These are phyloP conservation scores for Xylaria sp. DNA, from an alignment of 495 filamentous ascomycete genomes.

Conservation along the genomic window DNA sequence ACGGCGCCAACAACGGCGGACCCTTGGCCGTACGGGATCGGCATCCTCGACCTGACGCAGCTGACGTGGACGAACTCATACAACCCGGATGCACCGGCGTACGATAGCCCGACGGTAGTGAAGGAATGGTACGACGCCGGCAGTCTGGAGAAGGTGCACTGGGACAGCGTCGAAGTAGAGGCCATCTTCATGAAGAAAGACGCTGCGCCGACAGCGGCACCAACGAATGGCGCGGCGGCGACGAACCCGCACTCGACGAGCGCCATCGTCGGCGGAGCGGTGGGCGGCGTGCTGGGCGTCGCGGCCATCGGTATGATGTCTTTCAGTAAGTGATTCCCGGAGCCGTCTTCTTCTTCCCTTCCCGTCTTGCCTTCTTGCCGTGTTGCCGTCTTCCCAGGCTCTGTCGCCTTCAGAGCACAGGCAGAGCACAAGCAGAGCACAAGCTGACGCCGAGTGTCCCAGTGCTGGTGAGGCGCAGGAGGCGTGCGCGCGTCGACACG, in stretches of 20 bases:
- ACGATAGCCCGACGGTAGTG: slow-evolving; percentile 41
- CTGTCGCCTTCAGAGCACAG: no score
- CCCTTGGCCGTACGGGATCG: slow-evolving; percentile 49
- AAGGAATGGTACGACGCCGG: slow-evolving; percentile 43
- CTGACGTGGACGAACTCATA: slow-evolving; percentile 48
- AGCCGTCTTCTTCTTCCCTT: no score
- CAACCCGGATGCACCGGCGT: slow-evolving; percentile 45
- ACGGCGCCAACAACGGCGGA: slow-evolving; percentile 40
- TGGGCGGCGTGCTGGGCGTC: slow-evolving; percentile 33
- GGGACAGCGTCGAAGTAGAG: slow-evolving; percentile 36
- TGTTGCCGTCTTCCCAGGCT: no score
- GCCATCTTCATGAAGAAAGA: slow-evolving; percentile 34
- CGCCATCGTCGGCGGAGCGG: slow-evolving; percentile 34
- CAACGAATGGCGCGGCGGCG: not conserved
- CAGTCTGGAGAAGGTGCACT: slow-evolving; percentile 36
- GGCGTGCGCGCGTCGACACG: slow-evolving; percentile 25
- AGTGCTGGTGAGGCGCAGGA: slow-evolving; percentile 25
- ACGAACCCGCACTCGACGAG: slow-evolving; percentile 14
- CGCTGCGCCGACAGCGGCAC: slow-evolving; percentile 15
- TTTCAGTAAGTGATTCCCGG: no score
- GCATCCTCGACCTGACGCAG: slow-evolving; percentile 51
- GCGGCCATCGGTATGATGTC: slow-evolving; percentile 15
- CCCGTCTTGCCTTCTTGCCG: no score
- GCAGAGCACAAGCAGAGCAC: no score
- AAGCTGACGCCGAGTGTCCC: no score